These are phyloP conservation scores for Liriodendron chinense DNA, from an alignment of 164 flowering plant genomes.

Conservation along the genomic window DNA sequence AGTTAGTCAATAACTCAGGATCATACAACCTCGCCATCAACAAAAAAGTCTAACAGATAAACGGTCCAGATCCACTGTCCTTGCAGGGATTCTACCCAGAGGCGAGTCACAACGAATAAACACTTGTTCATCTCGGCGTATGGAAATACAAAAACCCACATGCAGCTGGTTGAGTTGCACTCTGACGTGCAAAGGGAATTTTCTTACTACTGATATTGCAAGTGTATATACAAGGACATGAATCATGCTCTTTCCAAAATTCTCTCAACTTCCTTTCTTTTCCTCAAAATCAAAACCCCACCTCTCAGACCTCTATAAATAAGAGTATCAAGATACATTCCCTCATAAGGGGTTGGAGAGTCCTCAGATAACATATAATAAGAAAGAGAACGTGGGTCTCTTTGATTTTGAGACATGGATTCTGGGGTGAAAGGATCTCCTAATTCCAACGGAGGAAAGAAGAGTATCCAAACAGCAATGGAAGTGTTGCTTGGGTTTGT, in stretches of 20 bases:
- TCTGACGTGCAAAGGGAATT: not conserved
- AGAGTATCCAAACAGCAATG: not conserved
- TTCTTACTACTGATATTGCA: not conserved
- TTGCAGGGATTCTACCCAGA: not conserved
- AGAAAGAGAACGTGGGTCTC: not conserved
- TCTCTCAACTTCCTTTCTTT: not conserved
- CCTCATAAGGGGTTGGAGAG: not conserved
- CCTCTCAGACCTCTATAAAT: not conserved
- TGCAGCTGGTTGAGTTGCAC: not conserved
- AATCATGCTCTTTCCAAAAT: not conserved
- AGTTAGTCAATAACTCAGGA: not conserved
- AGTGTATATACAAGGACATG: not conserved
- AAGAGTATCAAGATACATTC: not conserved
- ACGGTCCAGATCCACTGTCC: no score
- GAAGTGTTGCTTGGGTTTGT: conserved; percentile 6
- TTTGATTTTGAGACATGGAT: not conserved
- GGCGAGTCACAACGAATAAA: not conserved
- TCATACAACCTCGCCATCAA: not conserved
- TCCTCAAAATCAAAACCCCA: not conserved
- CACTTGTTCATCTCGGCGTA: not conserved
- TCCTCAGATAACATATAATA: no score
- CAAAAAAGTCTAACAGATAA: no score
- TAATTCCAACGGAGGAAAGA: not conserved
- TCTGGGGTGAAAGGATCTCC: not conserved
- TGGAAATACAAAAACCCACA: not conserved